phyloP scores from a whole-genome alignment of 176 grass and related monocot species.

The Stipa capillata region DNA sequence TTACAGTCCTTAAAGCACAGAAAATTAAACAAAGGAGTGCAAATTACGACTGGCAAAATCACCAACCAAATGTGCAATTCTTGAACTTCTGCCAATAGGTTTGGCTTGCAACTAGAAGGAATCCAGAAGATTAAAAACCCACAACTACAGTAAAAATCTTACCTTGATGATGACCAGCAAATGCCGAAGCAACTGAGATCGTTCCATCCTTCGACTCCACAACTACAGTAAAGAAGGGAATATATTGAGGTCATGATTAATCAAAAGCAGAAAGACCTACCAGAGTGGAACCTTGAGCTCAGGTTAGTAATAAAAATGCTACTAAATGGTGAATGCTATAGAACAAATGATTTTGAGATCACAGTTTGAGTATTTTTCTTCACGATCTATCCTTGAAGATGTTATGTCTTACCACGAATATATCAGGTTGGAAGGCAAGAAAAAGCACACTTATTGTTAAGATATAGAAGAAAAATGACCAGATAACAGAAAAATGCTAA shows the following conservation, averaged over 20 bases:
- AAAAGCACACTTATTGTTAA: no score
- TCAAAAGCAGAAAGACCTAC: neutral
- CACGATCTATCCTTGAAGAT: neutral
- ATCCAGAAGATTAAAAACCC: neutral
- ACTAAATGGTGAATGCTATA: neutral
- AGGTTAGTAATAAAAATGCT: no score
- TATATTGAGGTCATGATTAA: neutral
- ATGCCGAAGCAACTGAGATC: constrained; percentile 88
- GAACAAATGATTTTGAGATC: neutral
- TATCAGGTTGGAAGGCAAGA: no score
- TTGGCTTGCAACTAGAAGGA: neutral
- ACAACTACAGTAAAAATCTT: neutral
- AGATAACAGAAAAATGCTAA: no score
- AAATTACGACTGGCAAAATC: neutral
- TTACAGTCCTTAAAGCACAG: neutral
- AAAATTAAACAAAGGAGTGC: neutral
- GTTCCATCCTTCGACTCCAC: constrained; percentile 69
- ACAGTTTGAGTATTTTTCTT: neutral
- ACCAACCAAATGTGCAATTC: neutral
- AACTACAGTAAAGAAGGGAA: constrained; percentile 25
- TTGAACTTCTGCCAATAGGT: neutral
- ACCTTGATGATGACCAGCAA: constrained; percentile 83
- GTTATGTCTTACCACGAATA: neutral
- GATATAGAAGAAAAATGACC: no score
- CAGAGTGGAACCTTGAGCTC: no score